Evolutionary conservation across 371 early-diverging fungal genomes (phyloP), one percentile per base, ranked within the genome.

Genomic region (Apophysomyces elegans): DNA sequence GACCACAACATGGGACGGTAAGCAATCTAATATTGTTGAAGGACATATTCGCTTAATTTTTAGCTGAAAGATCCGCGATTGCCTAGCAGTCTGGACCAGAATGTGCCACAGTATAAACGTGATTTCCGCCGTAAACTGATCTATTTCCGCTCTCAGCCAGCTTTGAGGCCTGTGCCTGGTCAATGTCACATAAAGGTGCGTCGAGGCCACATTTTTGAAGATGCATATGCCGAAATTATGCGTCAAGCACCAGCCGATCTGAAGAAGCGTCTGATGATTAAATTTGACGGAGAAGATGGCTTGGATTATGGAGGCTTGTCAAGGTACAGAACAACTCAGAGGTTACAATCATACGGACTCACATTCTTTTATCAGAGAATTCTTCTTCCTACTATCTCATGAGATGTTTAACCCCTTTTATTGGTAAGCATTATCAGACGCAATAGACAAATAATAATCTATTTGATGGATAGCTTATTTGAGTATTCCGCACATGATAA

Each of bases 391-490:
- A 66, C 84, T 99, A 36, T 94, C 96, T 21, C 96, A 96, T 78
- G 97, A 98, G 74, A 98, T 99, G 96, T 97, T 99, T 81, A 97
- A 99, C 74, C 99, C 99, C 11, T 89, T 94, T 81, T 97, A 95
- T 82, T 93, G 95, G 75, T 74, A 61, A 59, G 69, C 60, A 21
- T 46, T 26, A 5, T 12, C 26, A 32, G 1, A 50, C 7, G 47
- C 6, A 37, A 13, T n/a, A 26, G 32, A 26, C 32, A 26, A 26
- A 26, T 26, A 26, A 2, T 26, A 26, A 26, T 26, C 32, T 26
- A 26, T 26, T 26, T 18, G 6, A 21, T 61, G 9, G 56, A 35
- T 62, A 74, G 81, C 66, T 86, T 99, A 63, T 99, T 99, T 75
- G 95, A 97, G 75, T 96, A 96, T 73, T 95, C 97, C 41, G 97